Conservation (phyloP, 2,329 filamentous ascomycete genomes). For the Blumeria hordei region DNA sequence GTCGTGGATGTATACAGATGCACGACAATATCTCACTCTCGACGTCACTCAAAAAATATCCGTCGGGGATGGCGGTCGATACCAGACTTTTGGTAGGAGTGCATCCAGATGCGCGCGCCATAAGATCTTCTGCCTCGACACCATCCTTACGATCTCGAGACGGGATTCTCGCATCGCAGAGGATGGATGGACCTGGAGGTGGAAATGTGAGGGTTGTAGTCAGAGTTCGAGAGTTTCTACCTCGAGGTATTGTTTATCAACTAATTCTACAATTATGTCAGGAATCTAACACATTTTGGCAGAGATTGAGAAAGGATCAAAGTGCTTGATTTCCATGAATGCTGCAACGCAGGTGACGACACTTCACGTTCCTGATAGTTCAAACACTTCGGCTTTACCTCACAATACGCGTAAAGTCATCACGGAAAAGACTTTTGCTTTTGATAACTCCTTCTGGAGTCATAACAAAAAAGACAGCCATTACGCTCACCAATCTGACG, state of each 20-base stretch:
- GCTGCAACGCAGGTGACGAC: constrained; percentile 67
- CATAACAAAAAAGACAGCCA: constrained; percentile 56
- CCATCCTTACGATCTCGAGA: constrained; percentile 54
- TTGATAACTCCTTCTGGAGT: constrained; percentile 98
- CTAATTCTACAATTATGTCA: background rate
- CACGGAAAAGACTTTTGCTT: constrained; percentile 81
- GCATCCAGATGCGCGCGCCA: constrained; percentile 16
- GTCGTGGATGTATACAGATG: no score
- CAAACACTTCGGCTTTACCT: constrained; percentile 27
- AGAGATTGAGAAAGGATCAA: constrained; percentile 62
- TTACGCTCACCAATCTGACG: constrained; percentile 78
- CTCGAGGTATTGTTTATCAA: constrained; percentile 31
- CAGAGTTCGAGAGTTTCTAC: constrained; percentile 55
- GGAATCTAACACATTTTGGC: constrained; percentile 1
- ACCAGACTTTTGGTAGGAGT: constrained; percentile 22
- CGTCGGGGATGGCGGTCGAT: constrained; percentile 16
- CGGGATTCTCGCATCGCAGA: constrained; percentile 26
- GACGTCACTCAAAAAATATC: no score
- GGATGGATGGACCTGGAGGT: constrained; percentile 26
- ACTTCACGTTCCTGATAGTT: constrained; percentile 41
- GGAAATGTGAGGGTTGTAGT: constrained; percentile 70
- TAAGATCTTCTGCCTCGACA: constrained; percentile 49
- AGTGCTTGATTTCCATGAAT: constrained; percentile 83
- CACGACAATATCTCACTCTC: no score
- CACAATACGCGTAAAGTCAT: constrained; percentile 46